A percentile compares a stretch with the other conserved stretches of the same genome.
phyloP scores from a whole-genome alignment of 306 rosid genomes.

The Trifolium subterraneum region DNA sequence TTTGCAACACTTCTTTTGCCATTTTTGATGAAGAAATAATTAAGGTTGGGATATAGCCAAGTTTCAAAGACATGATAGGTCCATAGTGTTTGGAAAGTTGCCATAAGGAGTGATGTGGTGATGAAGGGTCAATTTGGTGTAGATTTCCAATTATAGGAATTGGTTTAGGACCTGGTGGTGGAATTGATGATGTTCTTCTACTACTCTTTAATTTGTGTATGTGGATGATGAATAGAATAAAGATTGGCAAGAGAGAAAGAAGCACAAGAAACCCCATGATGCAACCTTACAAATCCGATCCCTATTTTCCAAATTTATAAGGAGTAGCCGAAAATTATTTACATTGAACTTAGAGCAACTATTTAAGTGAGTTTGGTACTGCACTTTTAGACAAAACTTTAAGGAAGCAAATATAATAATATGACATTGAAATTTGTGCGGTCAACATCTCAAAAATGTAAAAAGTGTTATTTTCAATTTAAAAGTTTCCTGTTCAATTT shows the following conservation, averaged over 20 bases:
- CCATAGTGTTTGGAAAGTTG: constrained; percentile 55
- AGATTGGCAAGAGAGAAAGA: neutral
- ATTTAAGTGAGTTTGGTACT: too few species aligned
- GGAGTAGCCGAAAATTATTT: too few species aligned
- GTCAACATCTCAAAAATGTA: too few species aligned
- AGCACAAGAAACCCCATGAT: neutral
- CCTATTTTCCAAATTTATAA: too few species aligned
- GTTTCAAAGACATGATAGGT: constrained; percentile 55
- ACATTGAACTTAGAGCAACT: too few species aligned
- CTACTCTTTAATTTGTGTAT: neutral
- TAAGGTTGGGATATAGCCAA: constrained; percentile 40
- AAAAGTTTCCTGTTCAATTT: too few species aligned
- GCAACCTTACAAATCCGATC: too few species aligned
- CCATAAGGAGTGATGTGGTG: constrained; percentile 43
- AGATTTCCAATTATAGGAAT: constrained; percentile 69
- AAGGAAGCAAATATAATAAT: too few species aligned
- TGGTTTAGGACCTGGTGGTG: constrained; percentile 61
- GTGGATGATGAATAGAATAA: constrained; percentile 14
- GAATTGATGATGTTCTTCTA: neutral
- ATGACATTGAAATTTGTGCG: too few species aligned
- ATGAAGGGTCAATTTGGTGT: constrained; percentile 47
- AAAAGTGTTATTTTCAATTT: too few species aligned
- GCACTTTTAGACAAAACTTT: too few species aligned
- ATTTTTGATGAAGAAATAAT: constrained; percentile 44
- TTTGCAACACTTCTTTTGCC: constrained; percentile 45